Evolutionary conservation across 768 basidiomycete species (phyloP), one percentile per base, ranked within the genome.

Genomic region (Astraeus odoratus): DNA sequence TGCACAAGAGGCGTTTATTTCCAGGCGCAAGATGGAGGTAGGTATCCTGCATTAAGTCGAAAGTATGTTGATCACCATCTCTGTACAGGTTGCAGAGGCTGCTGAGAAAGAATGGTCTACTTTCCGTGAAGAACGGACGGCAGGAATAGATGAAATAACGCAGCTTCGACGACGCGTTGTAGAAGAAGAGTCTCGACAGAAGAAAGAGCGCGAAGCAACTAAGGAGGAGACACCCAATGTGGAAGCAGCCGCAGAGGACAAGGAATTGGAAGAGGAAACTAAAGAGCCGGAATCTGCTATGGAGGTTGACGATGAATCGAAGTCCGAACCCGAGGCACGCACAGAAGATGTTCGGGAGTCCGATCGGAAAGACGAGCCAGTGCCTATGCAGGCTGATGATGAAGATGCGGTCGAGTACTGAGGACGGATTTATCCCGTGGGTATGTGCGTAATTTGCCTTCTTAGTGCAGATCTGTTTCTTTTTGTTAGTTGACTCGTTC

Each of bases 361-460:
- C 36, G 74, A 76, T 49, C 72, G 72, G 56, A 77, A 78, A 55
- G 78, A 78, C 40, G 77, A 79, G 44, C 53, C 71, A 23, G 61
- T 71, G 29, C 59, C 72, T 7, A 73, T 76, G 66, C 78, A 75
- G 51, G 80, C 77, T 39, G 83, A 86, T 47, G 86, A 84, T 51
- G 86, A 87, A 51, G 86, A 87, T 58, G 86, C 83, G 9, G 83
- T 88, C 36, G 86, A 88, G 67, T 88, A 87, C 67, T 86, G 48
- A 64, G 25, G 22, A 44, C 54, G 73, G 56, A 53, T 51, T 31
- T n/a, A 31, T 31, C 54, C 58, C 56, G 54, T 58, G 46, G 40
- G 50, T 51, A 58, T 53, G 48, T 58, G 48, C 47, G 36, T 39
- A n/a, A n/a, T 48, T 42, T 45, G 43, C 43, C 22, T 25, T 43